Evolutionary conservation across 2,329 filamentous ascomycete species (phyloP), one percentile per base, ranked within the genome.

Genomic region (Colletotrichum sp.): DNA sequence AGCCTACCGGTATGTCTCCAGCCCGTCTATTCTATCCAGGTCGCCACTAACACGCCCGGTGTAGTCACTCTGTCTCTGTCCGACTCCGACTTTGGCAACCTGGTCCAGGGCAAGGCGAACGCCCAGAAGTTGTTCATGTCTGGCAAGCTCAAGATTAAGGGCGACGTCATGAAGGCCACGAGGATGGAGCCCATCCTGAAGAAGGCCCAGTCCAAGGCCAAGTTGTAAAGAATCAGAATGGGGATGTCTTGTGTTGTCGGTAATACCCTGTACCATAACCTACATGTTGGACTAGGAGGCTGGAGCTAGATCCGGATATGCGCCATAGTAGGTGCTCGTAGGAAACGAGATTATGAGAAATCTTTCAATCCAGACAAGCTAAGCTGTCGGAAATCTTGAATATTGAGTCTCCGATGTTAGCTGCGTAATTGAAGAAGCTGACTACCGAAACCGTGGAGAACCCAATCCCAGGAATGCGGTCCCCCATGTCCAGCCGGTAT

Each of bases 141-240:
- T n/a, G 97, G 97, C 82, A 98, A 98, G 91, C 90, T 99, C 83
- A 99, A 99, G 94, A 92, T 99, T 84, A 98, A 96, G 92, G 97
- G 97, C 78, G 96, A 99, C 85, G 93, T 99, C 77, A 99, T 99
- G 96, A 98, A 98, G 92, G 95, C 97, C 49, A 98, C 96, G 77
- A 98, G 98, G 93, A 92, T 98, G 87, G 96, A 98, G 87, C 95
- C 95, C 55, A 94, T 99, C 82, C 88, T 98, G 79, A 96, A 95
- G 90, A 97, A 96, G 90, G 94, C 95, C 49, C 94, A 95, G 89
- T 90, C 88, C 82, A 95, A 95, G 90, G 91, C 95, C 80, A 98
- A 98, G 91, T 88, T 98, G 87, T 96, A 92, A 89, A 82, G 64
- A 65, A n/a, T n/a, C 26, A 52, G 6, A 28, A 18, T 36, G 62